Evolutionary conservation across 1,284 basidiomycete genomes (phyloP).

Genomic region (Exsudoporus floridanus): DNA sequence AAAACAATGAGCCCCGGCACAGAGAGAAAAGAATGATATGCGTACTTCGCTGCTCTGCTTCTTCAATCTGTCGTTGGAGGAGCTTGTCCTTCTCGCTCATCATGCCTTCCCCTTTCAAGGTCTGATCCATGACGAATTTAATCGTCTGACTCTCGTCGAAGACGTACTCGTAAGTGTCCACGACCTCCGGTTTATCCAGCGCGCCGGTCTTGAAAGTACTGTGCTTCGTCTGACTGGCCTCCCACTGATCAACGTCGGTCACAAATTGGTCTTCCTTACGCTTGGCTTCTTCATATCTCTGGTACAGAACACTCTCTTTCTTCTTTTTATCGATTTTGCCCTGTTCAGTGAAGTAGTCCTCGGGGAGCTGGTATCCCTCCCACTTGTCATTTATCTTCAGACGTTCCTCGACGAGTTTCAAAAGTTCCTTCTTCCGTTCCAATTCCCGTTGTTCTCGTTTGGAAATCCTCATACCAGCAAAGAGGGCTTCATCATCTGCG

Average conservation of each 20-base stretch:
- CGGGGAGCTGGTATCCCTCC: constrained; percentile 92
- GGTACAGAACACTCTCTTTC: constrained; percentile 91
- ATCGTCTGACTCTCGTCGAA: constrained; percentile 98
- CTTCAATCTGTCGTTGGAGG: constrained; percentile 86
- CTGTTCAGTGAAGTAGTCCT: constrained; percentile 97
- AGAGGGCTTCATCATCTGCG: constrained; percentile 86
- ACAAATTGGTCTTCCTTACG: constrained; percentile 89
- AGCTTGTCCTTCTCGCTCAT: constrained; percentile 88
- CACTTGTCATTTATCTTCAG: constrained; percentile 91
- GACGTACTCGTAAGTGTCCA: constrained; percentile 94
- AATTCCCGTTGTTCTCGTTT: constrained; percentile 81
- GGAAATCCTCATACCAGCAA: constrained; percentile 85
- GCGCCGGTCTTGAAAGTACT: constrained; percentile 89
- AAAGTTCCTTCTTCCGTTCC: constrained; percentile 90
- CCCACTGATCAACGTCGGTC: constrained; percentile 97
- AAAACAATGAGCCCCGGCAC: constrained; percentile 5
- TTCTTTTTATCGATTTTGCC: constrained; percentile 99
- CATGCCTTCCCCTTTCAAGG: constrained; percentile 63
- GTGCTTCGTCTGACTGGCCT: constrained; percentile 86
- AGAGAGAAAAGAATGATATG: constrained; percentile 10
- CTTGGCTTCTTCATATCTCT: constrained; percentile 91
- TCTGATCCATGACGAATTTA: constrained; percentile 88
- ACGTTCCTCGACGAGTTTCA: constrained; percentile 91
- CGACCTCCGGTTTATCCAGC: constrained; percentile 78
- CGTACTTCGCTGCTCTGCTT: constrained; percentile 86